Base-by-base conservation (phyloP, 768 basidiomycete genomes). In the Termitomyces sp. region DNA sequence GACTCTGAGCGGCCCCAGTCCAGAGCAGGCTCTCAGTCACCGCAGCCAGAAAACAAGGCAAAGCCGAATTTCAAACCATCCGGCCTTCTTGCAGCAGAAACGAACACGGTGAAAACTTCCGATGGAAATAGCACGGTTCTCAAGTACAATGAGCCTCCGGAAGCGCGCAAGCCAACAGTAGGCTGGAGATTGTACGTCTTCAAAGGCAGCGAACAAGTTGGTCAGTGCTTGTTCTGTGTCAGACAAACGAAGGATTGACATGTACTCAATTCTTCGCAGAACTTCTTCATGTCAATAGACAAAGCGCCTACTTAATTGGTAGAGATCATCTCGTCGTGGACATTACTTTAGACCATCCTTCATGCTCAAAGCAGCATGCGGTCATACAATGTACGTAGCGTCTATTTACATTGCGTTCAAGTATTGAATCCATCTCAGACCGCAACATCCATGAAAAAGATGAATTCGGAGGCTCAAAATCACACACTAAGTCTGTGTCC, bases 101-200 rank as follows among this genome's bases (percentile, higher is more conserved):
- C 97, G 2, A 98, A 99, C 67, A 94, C 92, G 1, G 87, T 95
- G 44, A 81, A 83, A 62, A 79, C 84, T 33, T 74, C 76, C 7
- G 86, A 92, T 67, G 92, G 90, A n/a, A 83, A 83, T 52, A 86
- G 77, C 64, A 87, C 89, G 6, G 84, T 97, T 45, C 77, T 99
- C 61, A 99, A 98, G 71, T 99, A 99, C 70, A 95, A 98, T 61
- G 97, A 99, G 71, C 97, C 97, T 16, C 94, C 97, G 6, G 97
- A 99, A 77, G 97, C 96, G 30, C 78, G 97, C 63, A 98, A 95
- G 68, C 96, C 97, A 10, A 73, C 79, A 5, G 71, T 90, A 35
- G 90, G 91, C 18, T 98, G 97, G 97, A 79, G 97, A 68, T 68
- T 99, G 60, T 99, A 98, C 67, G 95, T 98, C 35, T 99, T 98